A percentile compares a stretch with the other conserved stretches of the same genome.
Conservation (phyloP, 345 rosid genomes). For the Tarenaya hassleriana region DNA sequence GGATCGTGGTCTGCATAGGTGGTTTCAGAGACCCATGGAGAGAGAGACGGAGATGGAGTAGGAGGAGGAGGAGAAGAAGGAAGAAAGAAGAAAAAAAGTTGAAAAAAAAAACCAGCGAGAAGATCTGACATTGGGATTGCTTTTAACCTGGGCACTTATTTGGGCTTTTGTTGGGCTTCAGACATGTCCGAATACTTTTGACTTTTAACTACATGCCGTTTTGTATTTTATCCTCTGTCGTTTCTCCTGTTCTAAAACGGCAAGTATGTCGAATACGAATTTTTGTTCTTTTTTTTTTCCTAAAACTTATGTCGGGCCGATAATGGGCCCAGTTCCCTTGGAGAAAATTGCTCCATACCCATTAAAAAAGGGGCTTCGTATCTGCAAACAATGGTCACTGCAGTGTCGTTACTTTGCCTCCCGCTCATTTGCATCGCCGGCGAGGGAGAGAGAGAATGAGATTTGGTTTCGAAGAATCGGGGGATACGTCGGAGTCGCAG, state of each 20-base stretch:
- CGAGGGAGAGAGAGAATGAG: constrained; percentile 36
- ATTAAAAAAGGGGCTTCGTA: too few species aligned
- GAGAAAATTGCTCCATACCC: too few species aligned
- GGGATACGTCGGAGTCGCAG: constrained; percentile 26
- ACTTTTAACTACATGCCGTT: too few species aligned
- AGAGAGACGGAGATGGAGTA: constrained; percentile 17
- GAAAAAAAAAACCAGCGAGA: not conserved
- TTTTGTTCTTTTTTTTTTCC: too few species aligned
- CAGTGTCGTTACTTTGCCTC: not conserved
- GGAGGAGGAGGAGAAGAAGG: constrained; percentile 21
- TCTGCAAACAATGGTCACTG: too few species aligned
- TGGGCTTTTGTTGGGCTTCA: constrained; percentile 16
- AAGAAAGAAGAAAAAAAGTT: not conserved
- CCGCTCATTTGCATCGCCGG: constrained; percentile 24
- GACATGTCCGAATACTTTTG: too few species aligned
- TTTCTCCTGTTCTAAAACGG: too few species aligned
- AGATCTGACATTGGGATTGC: too few species aligned
- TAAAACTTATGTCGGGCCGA: too few species aligned
- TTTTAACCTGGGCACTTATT: not conserved
- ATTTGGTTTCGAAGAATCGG: constrained; percentile 45
- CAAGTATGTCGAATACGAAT: too few species aligned
- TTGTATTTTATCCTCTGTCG: too few species aligned
- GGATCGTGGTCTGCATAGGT: constrained; percentile 24
- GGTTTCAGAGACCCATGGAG: constrained; percentile 17
- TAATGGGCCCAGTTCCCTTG: too few species aligned